Base-by-base conservation (phyloP, 148 eudicot genomes). In the Arbutus unedo region DNA sequence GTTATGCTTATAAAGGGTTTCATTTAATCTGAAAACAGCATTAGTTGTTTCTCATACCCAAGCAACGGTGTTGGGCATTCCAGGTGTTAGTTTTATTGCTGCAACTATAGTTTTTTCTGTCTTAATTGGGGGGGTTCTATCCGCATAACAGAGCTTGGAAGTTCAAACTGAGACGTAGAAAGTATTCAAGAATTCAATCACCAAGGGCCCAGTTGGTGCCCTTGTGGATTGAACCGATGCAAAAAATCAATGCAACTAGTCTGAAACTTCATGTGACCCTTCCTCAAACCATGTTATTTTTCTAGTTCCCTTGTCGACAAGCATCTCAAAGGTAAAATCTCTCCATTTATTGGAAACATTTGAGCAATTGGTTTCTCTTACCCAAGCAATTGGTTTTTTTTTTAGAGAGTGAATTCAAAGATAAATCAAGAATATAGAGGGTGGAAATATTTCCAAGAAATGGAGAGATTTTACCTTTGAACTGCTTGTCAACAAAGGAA, bases 161-260 rank as follows among this genome's bases (percentile, higher is more conserved):
- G 79, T 74, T 59, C 92, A 90, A 67, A 43, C 49, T 15, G 82
- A 91, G 64, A 94, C 98, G 4, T 68, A 94, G 84, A 86, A 84
- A 83, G 87, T 90, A 54, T 94, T 96, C 91, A 91, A 87, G 82
- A 85, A 53, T 38, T 81, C 90, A 74, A 83, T 94, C 84, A 82
- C 90, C 44, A 56, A 79, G n/a, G 98, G 94, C 89, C 98, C 98
- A 49, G 74, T 88, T n/a, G 89, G 89, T 43, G 87, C 88, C 19
- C 87, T 94, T 31, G 68, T 76, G 14, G 90, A 88, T 64, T 96
- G 99, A 95, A 89, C 53, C 56, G 85, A 81, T 60, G 73, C 88
- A 68, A 86, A 8, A 41, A 91, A 85, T 71, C 90, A 93, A 76
- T 96, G 99, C 92, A 93, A 91, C 88, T 94, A 98, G 98, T 84